Base-by-base conservation (phyloP, 345 rosid species). In the Dipteronia sinensis region DNA sequence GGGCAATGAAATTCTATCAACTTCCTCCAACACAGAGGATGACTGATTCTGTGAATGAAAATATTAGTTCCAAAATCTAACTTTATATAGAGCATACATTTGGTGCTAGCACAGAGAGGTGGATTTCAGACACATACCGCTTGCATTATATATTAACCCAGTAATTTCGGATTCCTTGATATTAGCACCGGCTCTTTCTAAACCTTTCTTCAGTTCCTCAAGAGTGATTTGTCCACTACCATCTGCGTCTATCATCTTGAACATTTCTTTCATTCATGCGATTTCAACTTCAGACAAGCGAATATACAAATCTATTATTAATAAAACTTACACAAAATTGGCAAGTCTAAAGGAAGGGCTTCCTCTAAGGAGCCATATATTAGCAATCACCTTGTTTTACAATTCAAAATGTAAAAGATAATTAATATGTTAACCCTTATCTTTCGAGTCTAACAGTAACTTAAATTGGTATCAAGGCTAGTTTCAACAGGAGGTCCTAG, bases 231-330 rank as follows among this genome's bases (percentile, higher is more conserved):
- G 88, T 51, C 98, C 98, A 23, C 98, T 95, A 53, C 83, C 86
- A 80, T 94, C 98, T 73, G 92, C 65, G 76, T 95, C 98, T 73
- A 95, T 95, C 97, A 92, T 95, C 88, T 89, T 92, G 84, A 95
- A 95, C 95, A 93, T 93, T 85, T 93, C 91, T 77, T 87, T 95
- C 58, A 95, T 80, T 38, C 98, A 97, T 7, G 95, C 98, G 70
- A 93, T 93, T 81, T 95, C 98, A 74, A 90, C 97, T 83, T 93
- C 98, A 2, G 98, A 93, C 16, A 95, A 83, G 86, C 87, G 51
- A 73, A 74, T n/a, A 73, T 17, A 15, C 15, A 61, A 34, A n/a
- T 49, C 1, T 47, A 73, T 5, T 10, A 9, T 29, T 40, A 22
- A 75, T 67, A 64, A 53, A 10, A 47, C n/a, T 29, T 44, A 63